A percentile compares a stretch with the other conserved stretches of the same genome.
Evolutionary conservation across 2,329 filamentous ascomycete species (phyloP).

Genomic region (Penicillium brasilianum): DNA sequence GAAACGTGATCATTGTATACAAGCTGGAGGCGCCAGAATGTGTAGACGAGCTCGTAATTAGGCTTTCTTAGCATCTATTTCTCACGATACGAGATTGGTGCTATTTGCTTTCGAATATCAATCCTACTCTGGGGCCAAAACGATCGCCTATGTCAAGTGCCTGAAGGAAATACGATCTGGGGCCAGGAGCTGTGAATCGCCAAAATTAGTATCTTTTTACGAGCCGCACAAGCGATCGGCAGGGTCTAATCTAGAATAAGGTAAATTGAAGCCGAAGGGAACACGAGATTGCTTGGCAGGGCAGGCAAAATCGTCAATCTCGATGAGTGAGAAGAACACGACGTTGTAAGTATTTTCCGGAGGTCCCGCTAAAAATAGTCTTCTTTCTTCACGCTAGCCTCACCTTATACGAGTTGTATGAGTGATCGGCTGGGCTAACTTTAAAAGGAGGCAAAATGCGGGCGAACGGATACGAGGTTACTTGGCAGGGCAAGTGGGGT

Average conservation of each 20-base stretch:
- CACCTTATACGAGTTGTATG: neutral
- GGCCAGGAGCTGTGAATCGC: neutral
- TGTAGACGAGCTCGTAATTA: neutral
- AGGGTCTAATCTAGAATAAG: neutral
- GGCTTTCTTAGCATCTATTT: neutral
- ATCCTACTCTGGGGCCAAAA: slow-evolving; percentile 13
- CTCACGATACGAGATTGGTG: slow-evolving; percentile 4
- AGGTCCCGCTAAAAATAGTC: slow-evolving; percentile 1
- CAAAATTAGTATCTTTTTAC: slow-evolving; percentile 12
- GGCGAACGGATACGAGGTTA: neutral
- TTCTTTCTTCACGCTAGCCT: neutral
- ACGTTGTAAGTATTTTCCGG: neutral
- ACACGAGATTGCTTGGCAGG: slow-evolving; percentile 6
- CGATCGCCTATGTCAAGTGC: neutral
- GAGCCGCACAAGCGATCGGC: neutral
- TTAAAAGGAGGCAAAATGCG: neutral
- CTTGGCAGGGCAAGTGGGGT: neutral
- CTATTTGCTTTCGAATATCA: neutral
- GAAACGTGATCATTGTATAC: neutral
- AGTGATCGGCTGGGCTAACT: neutral
- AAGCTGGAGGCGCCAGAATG: neutral
- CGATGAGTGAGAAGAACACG: neutral
- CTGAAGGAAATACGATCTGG: slow-evolving; percentile 4
- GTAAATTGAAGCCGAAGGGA: neutral
- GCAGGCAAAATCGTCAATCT: neutral